Conservation (phyloP, 2,329 filamentous ascomycete genomes). For the Colletotrichum sp. region DNA sequence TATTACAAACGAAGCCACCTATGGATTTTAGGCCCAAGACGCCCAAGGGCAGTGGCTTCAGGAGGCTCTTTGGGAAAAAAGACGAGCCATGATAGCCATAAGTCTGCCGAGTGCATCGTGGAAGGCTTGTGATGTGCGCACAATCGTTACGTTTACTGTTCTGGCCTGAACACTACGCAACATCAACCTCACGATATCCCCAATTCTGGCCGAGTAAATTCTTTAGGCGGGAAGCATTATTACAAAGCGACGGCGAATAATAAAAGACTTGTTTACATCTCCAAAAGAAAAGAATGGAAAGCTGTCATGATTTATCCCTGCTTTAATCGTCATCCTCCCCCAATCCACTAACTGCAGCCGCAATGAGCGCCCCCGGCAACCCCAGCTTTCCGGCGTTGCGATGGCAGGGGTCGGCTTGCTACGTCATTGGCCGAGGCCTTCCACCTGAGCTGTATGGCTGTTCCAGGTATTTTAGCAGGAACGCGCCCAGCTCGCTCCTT, state of each 20-base stretch:
- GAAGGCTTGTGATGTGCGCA: neutral
- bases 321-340: neutral
- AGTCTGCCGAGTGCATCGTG: neutral
- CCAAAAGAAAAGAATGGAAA: neutral
- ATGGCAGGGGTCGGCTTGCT: conserved; percentile 17
- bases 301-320: neutral
- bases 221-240: neutral
- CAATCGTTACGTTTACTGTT: neutral
- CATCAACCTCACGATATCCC: neutral
- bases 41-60: conserved; percentile 40
- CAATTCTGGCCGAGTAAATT: neutral
- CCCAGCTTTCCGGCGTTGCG: conserved; percentile 6
- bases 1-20: conserved; percentile 21
- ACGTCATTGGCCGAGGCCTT: conserved; percentile 13
- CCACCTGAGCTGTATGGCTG: neutral
- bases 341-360: conserved; percentile 3
- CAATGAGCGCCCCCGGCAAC: neutral
- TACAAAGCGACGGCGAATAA: conserved; percentile 5
- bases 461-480: neutral
- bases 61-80: conserved; percentile 42
- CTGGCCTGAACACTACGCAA: neutral
- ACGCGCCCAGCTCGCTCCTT: neutral
- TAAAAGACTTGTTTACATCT: neutral
- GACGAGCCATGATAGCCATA: conserved; percentile 3
- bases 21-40: conserved; percentile 31